Percentiles rank a stretch among this genome's conserved stretches.
These are phyloP conservation scores for Plasmodium sp. DNA, from an alignment of 169 alveolate species.

Conservation along the genomic window DNA sequence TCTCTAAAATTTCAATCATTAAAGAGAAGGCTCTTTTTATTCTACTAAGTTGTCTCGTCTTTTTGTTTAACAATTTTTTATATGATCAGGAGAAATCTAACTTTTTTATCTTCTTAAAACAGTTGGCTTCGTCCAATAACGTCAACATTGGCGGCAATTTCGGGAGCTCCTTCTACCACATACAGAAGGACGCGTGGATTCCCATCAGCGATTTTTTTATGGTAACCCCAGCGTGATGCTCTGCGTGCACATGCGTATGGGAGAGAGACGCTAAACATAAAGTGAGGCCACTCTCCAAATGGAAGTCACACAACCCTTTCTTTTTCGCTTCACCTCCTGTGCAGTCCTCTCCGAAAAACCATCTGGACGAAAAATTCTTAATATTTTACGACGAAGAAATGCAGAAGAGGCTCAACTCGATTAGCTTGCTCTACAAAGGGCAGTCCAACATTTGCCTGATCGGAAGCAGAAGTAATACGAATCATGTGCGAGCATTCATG, in stretches of 20 bases:
- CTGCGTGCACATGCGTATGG: not conserved
- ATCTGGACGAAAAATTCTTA: constrained; percentile 28
- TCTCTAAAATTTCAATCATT: constrained; percentile 20
- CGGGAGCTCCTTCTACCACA: constrained; percentile 10
- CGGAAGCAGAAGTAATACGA: constrained; percentile 42
- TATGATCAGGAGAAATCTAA: constrained; percentile 24
- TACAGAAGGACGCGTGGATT: constrained; percentile 50
- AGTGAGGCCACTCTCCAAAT: not conserved
- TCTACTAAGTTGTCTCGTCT: constrained; percentile 36
- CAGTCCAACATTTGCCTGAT: constrained; percentile 54
- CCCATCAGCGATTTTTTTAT: constrained; percentile 12
- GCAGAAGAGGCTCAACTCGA: constrained; percentile 40
- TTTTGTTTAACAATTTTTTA: constrained; percentile 59
- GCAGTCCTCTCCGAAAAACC: not conserved
- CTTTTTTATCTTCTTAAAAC: constrained; percentile 43
- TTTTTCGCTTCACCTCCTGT: not conserved
- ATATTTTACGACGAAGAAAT: constrained; percentile 67
- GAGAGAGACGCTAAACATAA: not conserved
- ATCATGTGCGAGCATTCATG: not conserved
- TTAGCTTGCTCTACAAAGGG: constrained; percentile 50
- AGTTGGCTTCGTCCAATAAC: constrained; percentile 11
- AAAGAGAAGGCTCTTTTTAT: constrained; percentile 36
- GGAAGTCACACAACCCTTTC: not conserved
- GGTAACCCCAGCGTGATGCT: constrained; percentile 5
- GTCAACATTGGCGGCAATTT: constrained; percentile 8